phyloP scores from a whole-genome alignment of 495 filamentous ascomycete genomes.

The Podospora australis region DNA sequence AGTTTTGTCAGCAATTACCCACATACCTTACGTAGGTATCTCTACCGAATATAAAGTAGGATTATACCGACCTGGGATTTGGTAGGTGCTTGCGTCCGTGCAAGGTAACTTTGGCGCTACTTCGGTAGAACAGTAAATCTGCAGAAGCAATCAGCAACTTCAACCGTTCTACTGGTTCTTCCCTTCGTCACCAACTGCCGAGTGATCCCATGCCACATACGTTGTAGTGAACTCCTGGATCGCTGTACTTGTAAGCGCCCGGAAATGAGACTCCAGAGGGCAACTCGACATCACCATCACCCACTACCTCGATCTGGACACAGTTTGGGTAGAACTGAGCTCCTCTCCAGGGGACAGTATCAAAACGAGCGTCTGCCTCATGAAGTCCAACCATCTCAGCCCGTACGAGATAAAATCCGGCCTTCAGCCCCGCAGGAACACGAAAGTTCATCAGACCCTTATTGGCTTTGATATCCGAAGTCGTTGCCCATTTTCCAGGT shows the following conservation, averaged over 20 bases:
- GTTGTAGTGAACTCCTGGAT: slow-evolving; percentile 29
- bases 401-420: slow-evolving; percentile 36
- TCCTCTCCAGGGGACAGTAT: slow-evolving; percentile 27
- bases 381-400: slow-evolving; percentile 45
- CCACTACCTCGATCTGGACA: slow-evolving; percentile 37
- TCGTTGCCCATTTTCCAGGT: slow-evolving; percentile 34
- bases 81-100: slow-evolving; percentile 21
- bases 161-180: too few species aligned
- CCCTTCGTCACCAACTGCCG: not conserved
- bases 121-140: slow-evolving; percentile 31
- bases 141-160: too few species aligned
- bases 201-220: slow-evolving; percentile 8
- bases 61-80: slow-evolving; percentile 14
- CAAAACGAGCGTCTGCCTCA: slow-evolving; percentile 31
- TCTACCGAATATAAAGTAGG: not conserved
- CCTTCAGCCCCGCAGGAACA: slow-evolving; percentile 35
- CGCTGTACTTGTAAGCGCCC: slow-evolving; percentile 28
- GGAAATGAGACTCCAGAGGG: slow-evolving; percentile 28
- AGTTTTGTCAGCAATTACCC: not conserved
- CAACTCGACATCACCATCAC: slow-evolving; percentile 28
- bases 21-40: not conserved
- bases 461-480: slow-evolving; percentile 33
- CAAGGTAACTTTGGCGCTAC: slow-evolving; percentile 19
- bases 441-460: slow-evolving; percentile 37
- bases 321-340: slow-evolving; percentile 44